Evolutionary conservation across 768 basidiomycete genomes (phyloP).

Genomic region (Ephemerocybe angulata): DNA sequence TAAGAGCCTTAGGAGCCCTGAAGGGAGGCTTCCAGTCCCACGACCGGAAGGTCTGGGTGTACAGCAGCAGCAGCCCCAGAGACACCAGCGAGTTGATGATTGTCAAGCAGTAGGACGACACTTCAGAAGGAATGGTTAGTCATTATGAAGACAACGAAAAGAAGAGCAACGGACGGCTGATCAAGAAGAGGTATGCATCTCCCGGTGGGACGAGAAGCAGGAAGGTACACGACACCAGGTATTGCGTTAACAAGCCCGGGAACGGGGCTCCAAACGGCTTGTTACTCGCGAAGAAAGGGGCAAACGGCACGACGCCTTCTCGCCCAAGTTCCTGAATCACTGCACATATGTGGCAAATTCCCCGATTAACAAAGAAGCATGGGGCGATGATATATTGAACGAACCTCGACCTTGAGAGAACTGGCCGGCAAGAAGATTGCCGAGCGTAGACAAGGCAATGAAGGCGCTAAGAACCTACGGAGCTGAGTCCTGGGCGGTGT

Average conservation of each 20-base stretch:
- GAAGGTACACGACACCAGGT: conserved; percentile 52
- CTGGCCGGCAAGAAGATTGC: conserved; percentile 59
- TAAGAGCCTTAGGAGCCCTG: conserved; percentile 45
- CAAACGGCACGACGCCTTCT: conserved; percentile 64
- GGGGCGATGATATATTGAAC: conserved; percentile 1
- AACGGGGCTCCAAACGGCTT: conserved; percentile 68
- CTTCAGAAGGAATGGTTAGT: conserved; percentile 27
- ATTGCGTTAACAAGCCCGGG: conserved; percentile 60
- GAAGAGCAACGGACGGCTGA: conserved; percentile 46
- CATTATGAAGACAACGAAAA: not conserved
- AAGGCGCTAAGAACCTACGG: conserved; percentile 54
- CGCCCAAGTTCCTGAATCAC: conserved; percentile 73
- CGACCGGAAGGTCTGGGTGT: conserved; percentile 38
- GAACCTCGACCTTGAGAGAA: conserved; percentile 66
- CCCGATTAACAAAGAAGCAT: not conserved
- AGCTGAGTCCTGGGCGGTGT: no score
- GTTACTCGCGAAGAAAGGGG: conserved; percentile 66
- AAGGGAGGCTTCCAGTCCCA: conserved; percentile 67
- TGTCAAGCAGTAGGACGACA: conserved; percentile 53
- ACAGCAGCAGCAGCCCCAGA: conserved; percentile 59
- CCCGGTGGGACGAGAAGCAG: conserved; percentile 61
- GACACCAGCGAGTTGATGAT: conserved; percentile 60
- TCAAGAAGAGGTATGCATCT: conserved; percentile 70
- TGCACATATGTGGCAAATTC: no score
- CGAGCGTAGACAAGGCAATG: conserved; percentile 62